phyloP scores from a whole-genome alignment of 176 grass and related monocot genomes.

The Musa acuminata region DNA sequence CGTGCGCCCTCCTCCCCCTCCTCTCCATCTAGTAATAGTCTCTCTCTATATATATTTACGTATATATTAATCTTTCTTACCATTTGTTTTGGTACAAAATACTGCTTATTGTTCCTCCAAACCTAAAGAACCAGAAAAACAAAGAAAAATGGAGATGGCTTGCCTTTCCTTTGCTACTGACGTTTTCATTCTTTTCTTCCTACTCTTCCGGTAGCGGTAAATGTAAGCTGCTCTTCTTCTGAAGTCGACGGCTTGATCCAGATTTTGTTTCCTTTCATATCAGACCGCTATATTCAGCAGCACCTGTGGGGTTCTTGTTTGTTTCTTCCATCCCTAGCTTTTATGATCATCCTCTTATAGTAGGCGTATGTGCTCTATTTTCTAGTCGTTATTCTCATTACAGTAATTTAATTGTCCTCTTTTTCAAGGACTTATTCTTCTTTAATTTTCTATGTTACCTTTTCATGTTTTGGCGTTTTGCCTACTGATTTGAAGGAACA shows the following conservation, averaged over 20 bases:
- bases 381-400: too few relatives aligned
- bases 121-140: too few relatives aligned
- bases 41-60: neutral
- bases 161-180: neutral
- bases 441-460: too few relatives aligned
- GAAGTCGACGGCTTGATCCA: neutral
- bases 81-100: neutral
- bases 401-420: too few relatives aligned
- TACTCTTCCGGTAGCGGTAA: neutral
- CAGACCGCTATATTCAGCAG: neutral
- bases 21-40: neutral
- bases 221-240: neutral
- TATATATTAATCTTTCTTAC: neutral
- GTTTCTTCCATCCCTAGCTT: too few relatives aligned
- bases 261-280: neutral
- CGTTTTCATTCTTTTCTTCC: neutral
- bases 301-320: too few relatives aligned
- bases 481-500: too few relatives aligned
- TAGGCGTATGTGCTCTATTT: too few relatives aligned
- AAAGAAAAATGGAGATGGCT: neutral
- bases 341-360: too few relatives aligned
- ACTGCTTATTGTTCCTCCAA: too few relatives aligned
- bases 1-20: constrained; percentile 10
- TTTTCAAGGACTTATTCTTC: too few relatives aligned
- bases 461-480: neutral